These are phyloP conservation scores for Colletotrichum karsti DNA, from an alignment of 2,329 filamentous ascomycete genomes.

Conservation along the genomic window DNA sequence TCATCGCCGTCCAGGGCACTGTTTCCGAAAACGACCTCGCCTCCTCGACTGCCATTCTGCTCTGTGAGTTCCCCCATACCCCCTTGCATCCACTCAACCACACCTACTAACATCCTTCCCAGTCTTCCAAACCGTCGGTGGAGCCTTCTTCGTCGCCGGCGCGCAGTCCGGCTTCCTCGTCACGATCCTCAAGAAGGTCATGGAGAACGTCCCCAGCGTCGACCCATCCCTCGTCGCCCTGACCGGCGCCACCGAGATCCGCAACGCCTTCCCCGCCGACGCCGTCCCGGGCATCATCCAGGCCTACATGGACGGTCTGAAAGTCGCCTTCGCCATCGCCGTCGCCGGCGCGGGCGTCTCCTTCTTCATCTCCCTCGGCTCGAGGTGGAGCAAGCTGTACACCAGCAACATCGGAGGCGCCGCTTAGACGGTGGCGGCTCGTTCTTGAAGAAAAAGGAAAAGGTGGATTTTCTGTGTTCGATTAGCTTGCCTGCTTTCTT, in stretches of 20 bases:
- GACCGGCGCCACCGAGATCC: constrained; percentile 64
- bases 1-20: constrained; percentile 56
- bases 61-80: constrained; percentile 36
- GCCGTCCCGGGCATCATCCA: constrained; percentile 61
- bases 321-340: constrained; percentile 68
- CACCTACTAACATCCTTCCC: background rate
- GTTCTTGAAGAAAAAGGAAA: background rate
- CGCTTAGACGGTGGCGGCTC: background rate
- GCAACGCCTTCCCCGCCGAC: constrained; percentile 55
- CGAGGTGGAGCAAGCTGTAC: constrained; percentile 41
- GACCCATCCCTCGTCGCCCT: constrained; percentile 45
- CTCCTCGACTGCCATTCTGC: constrained; percentile 55
- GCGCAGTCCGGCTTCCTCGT: constrained; percentile 58
- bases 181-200: constrained; percentile 46
- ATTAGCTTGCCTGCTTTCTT: background rate
- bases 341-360: constrained; percentile 56
- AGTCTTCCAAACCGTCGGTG: constrained; percentile 60
- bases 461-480: background rate
- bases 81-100: no score
- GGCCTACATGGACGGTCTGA: constrained; percentile 71
- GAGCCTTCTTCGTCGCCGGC: constrained; percentile 58
- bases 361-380: constrained; percentile 41
- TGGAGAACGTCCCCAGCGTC: constrained; percentile 44
- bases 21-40: constrained; percentile 51
- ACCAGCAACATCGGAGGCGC: constrained; percentile 19